Percentiles rank a stretch among this genome's conserved stretches.
Evolutionary conservation across 2,329 filamentous ascomycete species (phyloP).

Genomic region (Aaosphaeria arxii): DNA sequence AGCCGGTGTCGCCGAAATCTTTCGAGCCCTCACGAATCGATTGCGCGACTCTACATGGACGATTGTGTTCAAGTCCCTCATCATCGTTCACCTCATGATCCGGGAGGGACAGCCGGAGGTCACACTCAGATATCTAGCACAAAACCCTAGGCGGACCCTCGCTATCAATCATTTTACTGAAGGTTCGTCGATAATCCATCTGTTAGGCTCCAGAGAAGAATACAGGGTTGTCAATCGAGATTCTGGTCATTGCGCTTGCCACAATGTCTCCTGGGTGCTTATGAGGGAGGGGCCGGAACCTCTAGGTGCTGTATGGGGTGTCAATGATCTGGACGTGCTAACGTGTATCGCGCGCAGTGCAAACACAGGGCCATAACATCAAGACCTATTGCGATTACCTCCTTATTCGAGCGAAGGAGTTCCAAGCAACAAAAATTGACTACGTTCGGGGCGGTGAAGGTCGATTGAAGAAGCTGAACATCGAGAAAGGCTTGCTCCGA

Average conservation of each 20-base stretch:
- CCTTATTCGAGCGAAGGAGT: constrained; percentile 76
- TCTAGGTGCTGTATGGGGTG: no score
- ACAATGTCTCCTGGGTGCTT: no score
- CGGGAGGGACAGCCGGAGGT: constrained; percentile 88
- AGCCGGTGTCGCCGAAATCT: constrained; percentile 91
- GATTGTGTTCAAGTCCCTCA: constrained; percentile 97
- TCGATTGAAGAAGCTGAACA: constrained; percentile 76
- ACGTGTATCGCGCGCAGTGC: constrained; percentile 54
- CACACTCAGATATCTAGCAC: constrained; percentile 79
- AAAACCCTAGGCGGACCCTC: constrained; percentile 72
- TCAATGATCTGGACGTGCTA: no score
- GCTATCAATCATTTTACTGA: constrained; percentile 90
- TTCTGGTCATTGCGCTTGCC: no score
- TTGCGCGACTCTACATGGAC: constrained; percentile 98
- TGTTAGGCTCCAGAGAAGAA: background rate
- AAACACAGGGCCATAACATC: constrained; percentile 94
- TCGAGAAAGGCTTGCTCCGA: constrained; percentile 87
- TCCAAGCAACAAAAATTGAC: constrained; percentile 79
- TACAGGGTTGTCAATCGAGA: no score
- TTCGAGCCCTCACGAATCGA: constrained; percentile 83
- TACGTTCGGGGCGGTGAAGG: constrained; percentile 83
- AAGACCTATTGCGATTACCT: constrained; percentile 88
- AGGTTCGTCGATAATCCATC: constrained; percentile 55
- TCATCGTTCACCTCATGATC: constrained; percentile 96
- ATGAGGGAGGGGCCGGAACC: no score